Base-by-base conservation (phyloP, 345 rosid species). In the Physaria fendleri region DNA sequence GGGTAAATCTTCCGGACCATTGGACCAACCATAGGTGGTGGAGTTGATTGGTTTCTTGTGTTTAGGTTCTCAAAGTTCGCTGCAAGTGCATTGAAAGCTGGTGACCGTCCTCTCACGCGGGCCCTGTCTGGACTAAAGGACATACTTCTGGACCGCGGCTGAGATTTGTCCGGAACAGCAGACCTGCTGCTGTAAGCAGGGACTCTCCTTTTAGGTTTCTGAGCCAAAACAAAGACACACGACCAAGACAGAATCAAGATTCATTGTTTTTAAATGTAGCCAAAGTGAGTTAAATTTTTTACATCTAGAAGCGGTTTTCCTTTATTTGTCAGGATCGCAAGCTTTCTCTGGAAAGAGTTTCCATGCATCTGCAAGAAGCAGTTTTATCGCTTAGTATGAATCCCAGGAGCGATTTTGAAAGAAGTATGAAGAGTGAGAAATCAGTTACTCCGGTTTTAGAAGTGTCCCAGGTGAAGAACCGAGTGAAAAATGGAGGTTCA, bases 81-180 rank as follows among this genome's bases (percentile, higher is more conserved):
- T 59, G 99, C 99, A 27, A 94, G 85, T 24, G 93, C 93, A 62
- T 81, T 94, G 83, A 94, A 94, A 58, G 97, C 95, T 12, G 97
- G 99, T 60, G 99, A 94, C 75, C 99, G 84, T 47, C 99, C 99
- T 71, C 99, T 81, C 62, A 87, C 95, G 9, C 97, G 96, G 67
- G 85, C 90, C 71, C 99, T 80, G 29, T 94, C 99, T 23, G 97
- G 85, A 72, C 91, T 94, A 77, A 80, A 94, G 35, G 99, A 87
- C 88, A 90, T 71, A 72, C 99, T 94, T 78, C 99, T 85, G 6
- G 99, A 90, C 60, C 99, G 96, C 4, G 76, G 64, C 71, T 90
- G 96, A 24, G 88, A 68, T 72, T 94, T 90, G 37, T 90, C 96
- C 17, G 97, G 92, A 29, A 77, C 87, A 20, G 79, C 66, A 34